Base-by-base conservation (phyloP, 768 basidiomycete genomes). In the Hypsizygus marmoreus region DNA sequence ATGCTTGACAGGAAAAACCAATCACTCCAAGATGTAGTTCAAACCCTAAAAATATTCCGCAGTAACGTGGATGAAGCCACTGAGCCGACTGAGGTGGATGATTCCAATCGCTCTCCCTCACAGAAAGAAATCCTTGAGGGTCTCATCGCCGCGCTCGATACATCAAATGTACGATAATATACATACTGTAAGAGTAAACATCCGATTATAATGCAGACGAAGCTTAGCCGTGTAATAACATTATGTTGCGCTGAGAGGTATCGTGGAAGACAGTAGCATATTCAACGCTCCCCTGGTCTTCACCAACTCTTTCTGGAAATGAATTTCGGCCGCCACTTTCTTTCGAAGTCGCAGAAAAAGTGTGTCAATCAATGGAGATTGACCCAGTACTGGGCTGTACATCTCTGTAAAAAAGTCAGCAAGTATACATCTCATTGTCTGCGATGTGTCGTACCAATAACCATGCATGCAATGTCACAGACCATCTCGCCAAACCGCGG, bases 401-500 rank as follows among this genome's bases (percentile, higher is more conserved):
- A 97, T 87, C 40, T 97, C 95, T 98, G 59, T 13, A 12, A 28
- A 29, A 13, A 17, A 16, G 31, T 37, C 46, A 44, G 43, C 19
- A 50, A 39, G 13, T 53, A 32, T 53, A 44, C 53, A 33, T 24
- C 30, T 22, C 16, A 47, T 20, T 24, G 20, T 17, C 38, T 23
- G 26, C 7, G 43, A 39, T 29, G 38, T 34, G 34, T 61, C 88
- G 47, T 44, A 95, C 95, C 95, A 43, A 97, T 82, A 30, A 97
- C 80, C 6, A 97, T 69, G 13, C 74, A 73, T 13, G 88, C 79
- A 28, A 97, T 75, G 53, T 94, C 88, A 51, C 87, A 85, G 10
- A 86, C 93, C 64, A 91, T 75, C 49, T 87, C 83, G n/a, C 93
- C 93, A 60, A 97, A 98, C 20, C 95, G 84, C 25, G 93, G 91